Conservation (phyloP, 208 protist species). For the Leishmania arabica region DNA sequence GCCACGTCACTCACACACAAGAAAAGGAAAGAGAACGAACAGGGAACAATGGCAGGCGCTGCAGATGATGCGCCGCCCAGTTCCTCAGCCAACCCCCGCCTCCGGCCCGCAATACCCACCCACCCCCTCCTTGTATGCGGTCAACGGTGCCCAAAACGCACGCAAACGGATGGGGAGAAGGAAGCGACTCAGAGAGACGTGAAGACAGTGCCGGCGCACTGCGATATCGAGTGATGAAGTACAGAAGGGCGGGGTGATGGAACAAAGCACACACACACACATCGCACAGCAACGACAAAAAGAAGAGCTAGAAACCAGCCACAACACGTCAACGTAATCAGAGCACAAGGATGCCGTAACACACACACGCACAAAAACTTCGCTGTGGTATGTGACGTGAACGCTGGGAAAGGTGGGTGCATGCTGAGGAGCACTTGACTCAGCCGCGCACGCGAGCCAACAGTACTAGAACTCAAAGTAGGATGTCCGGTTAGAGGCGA, state of each 20-base stretch:
- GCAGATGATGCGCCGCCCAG: background rate
- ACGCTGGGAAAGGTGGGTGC: background rate
- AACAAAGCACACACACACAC: too few species aligned
- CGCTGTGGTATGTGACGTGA: background rate
- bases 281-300: too few species aligned
- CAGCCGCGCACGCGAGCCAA: background rate
- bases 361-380: background rate
- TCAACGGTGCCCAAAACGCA: background rate
- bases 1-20: background rate
- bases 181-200: background rate
- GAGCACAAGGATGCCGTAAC: background rate
- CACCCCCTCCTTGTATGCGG: background rate
- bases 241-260: background rate
- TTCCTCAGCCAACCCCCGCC: background rate
- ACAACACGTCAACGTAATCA: background rate
- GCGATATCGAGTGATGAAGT: background rate
- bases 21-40: slow-evolving; percentile 12
- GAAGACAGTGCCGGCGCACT: background rate
- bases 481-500: slow-evolving; percentile 15
- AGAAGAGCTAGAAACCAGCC: background rate
- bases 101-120: background rate
- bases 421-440: background rate
- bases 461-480: slow-evolving; percentile 30
- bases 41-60: background rate
- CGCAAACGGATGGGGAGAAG: background rate